Base-by-base conservation (phyloP, 495 filamentous ascomycete species). In the Trichoderma asperelloides region DNA sequence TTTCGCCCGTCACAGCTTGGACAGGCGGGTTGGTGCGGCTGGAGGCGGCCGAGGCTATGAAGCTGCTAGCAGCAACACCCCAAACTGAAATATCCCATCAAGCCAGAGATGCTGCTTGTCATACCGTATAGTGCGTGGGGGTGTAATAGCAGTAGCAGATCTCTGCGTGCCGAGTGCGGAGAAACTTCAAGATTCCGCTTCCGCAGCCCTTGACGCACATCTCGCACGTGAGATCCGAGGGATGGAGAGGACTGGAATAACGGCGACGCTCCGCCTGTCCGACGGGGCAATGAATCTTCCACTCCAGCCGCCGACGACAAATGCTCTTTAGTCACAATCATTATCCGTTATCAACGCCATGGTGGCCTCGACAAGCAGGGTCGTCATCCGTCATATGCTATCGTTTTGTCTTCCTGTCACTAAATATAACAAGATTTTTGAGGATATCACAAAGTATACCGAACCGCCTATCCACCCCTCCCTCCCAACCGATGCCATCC, bases 381-480 rank as follows among this genome's bases (percentile, higher is more conserved):
- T 27, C 55, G n/a, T 60, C 55, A 16, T 60, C 25, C 55, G 55
- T 30, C 55, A 60, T 60, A 30, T 60, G 16, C 55, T 60, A 60
- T 23, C 28, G 30, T 27, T 60, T 28, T 55, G n/a, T 47, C n/a
- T 60, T 60, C 55, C 23, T 60, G 55, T 9, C 55, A 60, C 21
- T 47, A 47, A 33, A 12, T 23, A 60, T 18, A 60, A 21, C 55
- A 60, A 60, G 55, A 25, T 18, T 51, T 37, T n/a, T 47, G 15
- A 60, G 28, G 55, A 28, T 60, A 60, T 60, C 55, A 60, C 55
- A 25, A 60, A 60, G 30, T 60, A 33, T 18, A 60, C 55, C 55
- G 27, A 60, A 21, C 55, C 55, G 55, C 55, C 55, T 30, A 21
- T 15, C 47, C 18, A 21, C 55, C 55, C 55, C 55, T 30, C 12